Percentiles rank a stretch among this genome's conserved stretches.
Evolutionary conservation across 768 basidiomycete genomes (phyloP).

Genomic region (Termitomyces sp.): DNA sequence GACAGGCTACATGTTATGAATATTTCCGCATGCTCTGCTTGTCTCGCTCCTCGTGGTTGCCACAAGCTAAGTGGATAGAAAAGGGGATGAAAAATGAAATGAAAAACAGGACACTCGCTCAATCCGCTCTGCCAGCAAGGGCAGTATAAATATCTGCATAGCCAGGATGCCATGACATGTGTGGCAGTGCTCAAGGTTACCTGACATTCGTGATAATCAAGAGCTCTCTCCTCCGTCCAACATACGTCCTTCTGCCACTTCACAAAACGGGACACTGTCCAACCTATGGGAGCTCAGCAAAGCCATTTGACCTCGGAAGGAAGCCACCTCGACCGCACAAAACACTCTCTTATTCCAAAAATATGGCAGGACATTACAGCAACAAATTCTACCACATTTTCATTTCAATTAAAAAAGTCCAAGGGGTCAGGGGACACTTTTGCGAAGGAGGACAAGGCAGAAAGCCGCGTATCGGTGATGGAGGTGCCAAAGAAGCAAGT

Average conservation of each 20-base stretch:
- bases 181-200: constrained; percentile 5
- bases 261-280: neutral
- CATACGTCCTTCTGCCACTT: neutral
- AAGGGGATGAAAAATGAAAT: neutral
- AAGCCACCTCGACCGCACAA: constrained; percentile 17
- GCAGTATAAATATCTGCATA: neutral
- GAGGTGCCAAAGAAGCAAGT: neutral
- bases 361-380: constrained; percentile 7
- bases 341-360: constrained; percentile 9
- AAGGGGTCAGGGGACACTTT: neutral
- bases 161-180: neutral
- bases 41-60: neutral
- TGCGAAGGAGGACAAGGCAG: neutral
- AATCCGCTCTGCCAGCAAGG: too few species aligned
- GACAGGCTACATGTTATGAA: neutral
- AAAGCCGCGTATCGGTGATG: neutral
- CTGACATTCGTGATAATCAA: neutral
- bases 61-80: neutral
- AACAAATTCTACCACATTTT: neutral
- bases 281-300: constrained; percentile 27
- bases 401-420: neutral
- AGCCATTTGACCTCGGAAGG: constrained; percentile 16
- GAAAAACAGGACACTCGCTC: neutral
- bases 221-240: neutral
- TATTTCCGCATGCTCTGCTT: neutral